phyloP scores from a whole-genome alignment of 257 asterid genomes.

The Solanum microdontum region DNA sequence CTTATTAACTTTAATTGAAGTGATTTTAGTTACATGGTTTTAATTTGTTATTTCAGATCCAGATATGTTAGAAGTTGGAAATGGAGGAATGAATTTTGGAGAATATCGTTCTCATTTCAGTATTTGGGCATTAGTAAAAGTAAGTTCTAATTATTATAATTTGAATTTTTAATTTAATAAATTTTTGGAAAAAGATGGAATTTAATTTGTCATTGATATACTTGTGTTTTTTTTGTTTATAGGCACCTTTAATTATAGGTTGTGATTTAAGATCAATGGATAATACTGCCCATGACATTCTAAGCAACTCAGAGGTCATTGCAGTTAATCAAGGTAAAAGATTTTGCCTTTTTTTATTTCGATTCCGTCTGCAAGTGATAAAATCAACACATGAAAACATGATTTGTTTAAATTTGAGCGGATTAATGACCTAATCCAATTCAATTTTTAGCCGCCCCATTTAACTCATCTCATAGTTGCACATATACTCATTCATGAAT shows the following conservation, averaged over 20 bases:
- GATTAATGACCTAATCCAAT: neutral
- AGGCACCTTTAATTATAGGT: conserved; percentile 93
- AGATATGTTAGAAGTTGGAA: conserved; percentile 96
- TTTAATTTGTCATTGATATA: neutral
- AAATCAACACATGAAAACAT: neutral
- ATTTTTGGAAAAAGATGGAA: neutral
- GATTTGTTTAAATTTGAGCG: neutral
- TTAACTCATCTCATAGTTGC: neutral
- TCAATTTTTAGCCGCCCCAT: neutral
- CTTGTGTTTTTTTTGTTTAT: neutral
- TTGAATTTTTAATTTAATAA: neutral
- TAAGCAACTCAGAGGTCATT: conserved; percentile 72
- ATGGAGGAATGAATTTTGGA: conserved; percentile 66
- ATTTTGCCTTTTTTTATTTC: neutral
- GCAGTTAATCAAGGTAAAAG: conserved; percentile 73
- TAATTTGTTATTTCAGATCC: conserved; percentile 46
- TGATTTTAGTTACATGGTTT: neutral
- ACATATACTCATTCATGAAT: neutral
- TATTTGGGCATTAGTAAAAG: conserved; percentile 89
- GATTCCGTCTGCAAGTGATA: neutral
- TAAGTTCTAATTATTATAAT: conserved; percentile 10
- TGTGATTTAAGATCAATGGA: conserved; percentile 74
- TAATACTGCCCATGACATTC: conserved; percentile 22
- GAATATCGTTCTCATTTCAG: conserved; percentile 95
- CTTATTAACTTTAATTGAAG: neutral